Base-by-base conservation (phyloP, 169 alveolate genomes). In the Eimeria tenella region DNA sequence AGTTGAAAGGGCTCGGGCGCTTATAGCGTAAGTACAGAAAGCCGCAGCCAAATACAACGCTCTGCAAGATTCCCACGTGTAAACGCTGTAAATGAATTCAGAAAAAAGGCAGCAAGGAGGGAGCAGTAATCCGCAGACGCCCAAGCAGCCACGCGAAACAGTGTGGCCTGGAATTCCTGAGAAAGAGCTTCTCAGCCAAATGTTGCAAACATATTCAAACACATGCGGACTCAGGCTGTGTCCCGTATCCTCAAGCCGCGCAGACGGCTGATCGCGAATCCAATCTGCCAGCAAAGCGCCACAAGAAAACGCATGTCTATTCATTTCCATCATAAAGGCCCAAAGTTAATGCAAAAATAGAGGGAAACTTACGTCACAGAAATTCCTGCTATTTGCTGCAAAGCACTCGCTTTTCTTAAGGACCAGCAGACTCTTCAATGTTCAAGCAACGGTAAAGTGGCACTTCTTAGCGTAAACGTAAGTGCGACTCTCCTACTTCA, bases 181-280 rank as follows among this genome's bases (percentile, higher is more conserved):
- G 42, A 31, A 31, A 31, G 42, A 31, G 2, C 42, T 31, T 31
- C 42, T 31, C 42, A 31, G 42, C 42, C 42, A 31, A 31, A 31
- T 65, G 10, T 6, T 21, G 19, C 21, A 70, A 9, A 70, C 52
- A 70, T 17, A 21, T 70, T 70, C 52, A 21, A n/a, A 23, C 52
- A 11, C 9, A 9, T 23, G 52, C 42, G 42, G 42, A 23, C 49
- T 10, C 49, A 21, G 52, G 4, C 31, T 5, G 60, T 23, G 31
- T 25, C 74, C 65, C 77, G 75, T 23, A 90, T 50, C 55, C 71
- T 65, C 86, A 90, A 50, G 53, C 82, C 86, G 3, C 94, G 65
- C 58, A 90, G 90, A 42, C 94, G 68, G 84, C 86, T 90, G 9
- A 90, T 90, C 11, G 90, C 88, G 23, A 62, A 75, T 15, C 94